These are phyloP conservation scores for Populus tremula DNA, from an alignment of 345 rosid genomes.

Conservation along the genomic window DNA sequence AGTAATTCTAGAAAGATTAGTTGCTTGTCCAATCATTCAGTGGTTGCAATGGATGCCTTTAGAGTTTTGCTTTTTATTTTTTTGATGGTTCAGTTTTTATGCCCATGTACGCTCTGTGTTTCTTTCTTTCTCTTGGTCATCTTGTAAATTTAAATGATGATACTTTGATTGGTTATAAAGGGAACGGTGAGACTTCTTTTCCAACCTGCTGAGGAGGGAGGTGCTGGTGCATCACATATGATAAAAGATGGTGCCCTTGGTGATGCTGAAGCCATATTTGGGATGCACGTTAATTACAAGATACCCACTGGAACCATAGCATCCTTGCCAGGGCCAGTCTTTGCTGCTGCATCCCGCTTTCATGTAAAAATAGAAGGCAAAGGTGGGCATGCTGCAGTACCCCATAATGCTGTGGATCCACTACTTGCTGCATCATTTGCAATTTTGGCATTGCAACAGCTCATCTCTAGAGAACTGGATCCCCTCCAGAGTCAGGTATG, in stretches of 20 bases:
- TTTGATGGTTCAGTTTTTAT: too few species aligned
- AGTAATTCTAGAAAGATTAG: background rate
- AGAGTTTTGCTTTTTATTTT: too few species aligned
- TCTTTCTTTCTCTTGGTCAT: too few species aligned
- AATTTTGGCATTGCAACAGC: constrained; percentile 75
- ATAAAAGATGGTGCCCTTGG: constrained; percentile 82
- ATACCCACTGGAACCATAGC: constrained; percentile 56
- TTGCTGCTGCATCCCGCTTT: constrained; percentile 57
- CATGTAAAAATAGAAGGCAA: constrained; percentile 55
- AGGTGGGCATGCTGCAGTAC: constrained; percentile 57
- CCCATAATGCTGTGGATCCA: constrained; percentile 59
- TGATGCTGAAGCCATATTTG: constrained; percentile 85
- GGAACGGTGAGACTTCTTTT: constrained; percentile 85
- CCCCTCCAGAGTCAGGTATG: constrained; percentile 62
- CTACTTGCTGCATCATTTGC: constrained; percentile 62
- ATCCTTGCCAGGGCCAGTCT: constrained; percentile 53
- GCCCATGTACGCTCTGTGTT: too few species aligned
- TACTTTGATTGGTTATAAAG: constrained; percentile 34
- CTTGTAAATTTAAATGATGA: too few species aligned
- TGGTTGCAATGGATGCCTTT: background rate
- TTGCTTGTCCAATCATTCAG: background rate
- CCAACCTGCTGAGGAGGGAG: constrained; percentile 94
- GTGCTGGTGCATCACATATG: constrained; percentile 85
- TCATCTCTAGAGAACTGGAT: constrained; percentile 75
- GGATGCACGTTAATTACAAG: constrained; percentile 48